Percentiles rank a stretch among this genome's conserved stretches.
Evolutionary conservation across 345 rosid species (phyloP).

Genomic region (Cardamine chenopodiifolia): DNA sequence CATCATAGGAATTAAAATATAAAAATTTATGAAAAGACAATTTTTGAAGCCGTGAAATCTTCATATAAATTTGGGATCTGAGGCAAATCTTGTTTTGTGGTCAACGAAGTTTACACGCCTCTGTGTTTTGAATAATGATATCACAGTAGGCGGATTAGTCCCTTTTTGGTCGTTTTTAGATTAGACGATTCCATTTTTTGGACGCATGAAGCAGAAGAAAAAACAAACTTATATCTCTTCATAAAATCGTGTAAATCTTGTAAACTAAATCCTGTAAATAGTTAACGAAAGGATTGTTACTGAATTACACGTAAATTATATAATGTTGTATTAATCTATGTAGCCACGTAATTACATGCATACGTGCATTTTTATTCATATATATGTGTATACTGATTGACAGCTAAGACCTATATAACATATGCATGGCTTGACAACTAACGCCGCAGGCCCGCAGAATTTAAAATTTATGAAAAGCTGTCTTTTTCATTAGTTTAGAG

Average conservation of each 20-base stretch:
- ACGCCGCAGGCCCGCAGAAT: constrained; percentile 7
- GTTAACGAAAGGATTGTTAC: background rate
- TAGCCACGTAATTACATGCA: constrained; percentile 6
- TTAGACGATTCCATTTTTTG: background rate
- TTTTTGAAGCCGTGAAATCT: background rate
- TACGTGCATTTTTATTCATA: background rate
- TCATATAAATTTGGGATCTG: background rate
- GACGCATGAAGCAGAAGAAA: constrained; percentile 1
- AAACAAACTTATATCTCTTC: constrained; percentile 1
- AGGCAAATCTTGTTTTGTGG: background rate
- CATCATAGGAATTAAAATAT: background rate
- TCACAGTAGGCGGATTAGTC: constrained; percentile 3
- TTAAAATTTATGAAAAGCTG: background rate
- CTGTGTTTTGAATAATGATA: background rate
- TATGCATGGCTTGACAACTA: constrained; percentile 35
- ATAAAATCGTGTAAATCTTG: background rate
- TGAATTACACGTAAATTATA: background rate
- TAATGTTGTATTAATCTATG: background rate
- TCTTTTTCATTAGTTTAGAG: constrained; percentile 18
- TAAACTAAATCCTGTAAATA: background rate
- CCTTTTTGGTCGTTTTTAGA: background rate
- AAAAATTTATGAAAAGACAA: background rate
- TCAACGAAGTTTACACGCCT: background rate
- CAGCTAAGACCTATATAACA: constrained; percentile 13
- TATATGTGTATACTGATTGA: constrained; percentile 16